Percentiles rank a stretch among this genome's conserved stretches.
Conservation (phyloP, 805 yeast species). For the Metschnikowia continentalis region DNA sequence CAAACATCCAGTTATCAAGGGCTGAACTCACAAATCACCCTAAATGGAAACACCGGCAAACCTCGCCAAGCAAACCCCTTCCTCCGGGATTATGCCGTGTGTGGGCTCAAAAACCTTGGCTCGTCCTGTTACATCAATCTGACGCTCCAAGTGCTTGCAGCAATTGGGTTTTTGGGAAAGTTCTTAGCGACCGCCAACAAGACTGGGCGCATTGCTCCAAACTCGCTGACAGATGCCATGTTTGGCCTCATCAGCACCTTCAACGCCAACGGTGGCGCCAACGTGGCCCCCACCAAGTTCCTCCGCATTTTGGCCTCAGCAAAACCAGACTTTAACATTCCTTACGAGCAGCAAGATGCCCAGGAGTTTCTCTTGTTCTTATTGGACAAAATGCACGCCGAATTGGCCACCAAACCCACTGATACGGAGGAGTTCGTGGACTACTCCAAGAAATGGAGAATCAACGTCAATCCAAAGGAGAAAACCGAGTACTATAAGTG, state of each 20-base stretch:
- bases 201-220: neutral
- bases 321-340: slow-evolving; percentile 66
- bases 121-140: slow-evolving; percentile 75
- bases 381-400: slow-evolving; percentile 66
- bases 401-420: slow-evolving; percentile 37
- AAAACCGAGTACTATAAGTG: slow-evolving; percentile 56
- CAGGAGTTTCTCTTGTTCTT: slow-evolving; percentile 69
- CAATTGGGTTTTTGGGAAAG: slow-evolving; percentile 44
- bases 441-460: slow-evolving; percentile 30
- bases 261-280: slow-evolving; percentile 52
- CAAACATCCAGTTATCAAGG: too few relatives aligned
- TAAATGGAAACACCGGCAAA: neutral
- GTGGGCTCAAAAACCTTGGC: slow-evolving; percentile 65
- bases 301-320: slow-evolving; percentile 47
- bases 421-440: slow-evolving; percentile 13
- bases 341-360: slow-evolving; percentile 76
- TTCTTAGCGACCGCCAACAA: slow-evolving; percentile 40
- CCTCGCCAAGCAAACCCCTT: neutral
- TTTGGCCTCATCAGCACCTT: slow-evolving; percentile 55
- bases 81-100: slow-evolving; percentile 43
- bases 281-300: slow-evolving; percentile 64
- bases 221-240: slow-evolving; percentile 45
- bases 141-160: slow-evolving; percentile 67
- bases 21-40: neutral
- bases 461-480: slow-evolving; percentile 28